Percentiles rank a stretch among this genome's conserved stretches.
Evolutionary conservation across 2,329 filamentous ascomycete species (phyloP).

Genomic region (Dactylonectria estremocensis): DNA sequence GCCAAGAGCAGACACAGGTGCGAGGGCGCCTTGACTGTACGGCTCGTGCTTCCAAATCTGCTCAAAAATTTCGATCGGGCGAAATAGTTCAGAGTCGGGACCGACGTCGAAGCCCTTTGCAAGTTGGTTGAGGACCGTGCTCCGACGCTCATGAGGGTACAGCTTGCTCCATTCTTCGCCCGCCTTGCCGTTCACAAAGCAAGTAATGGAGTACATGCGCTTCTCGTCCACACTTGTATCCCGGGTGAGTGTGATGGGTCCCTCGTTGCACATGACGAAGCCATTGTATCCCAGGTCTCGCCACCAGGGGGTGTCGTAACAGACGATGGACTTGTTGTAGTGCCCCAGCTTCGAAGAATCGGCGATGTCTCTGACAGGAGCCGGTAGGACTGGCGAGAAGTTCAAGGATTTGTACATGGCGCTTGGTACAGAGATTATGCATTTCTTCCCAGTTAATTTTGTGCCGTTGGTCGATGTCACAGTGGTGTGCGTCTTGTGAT

Average conservation of each 20-base stretch:
- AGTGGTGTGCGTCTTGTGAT: slow-evolving; percentile 29
- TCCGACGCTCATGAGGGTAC: slow-evolving; percentile 46
- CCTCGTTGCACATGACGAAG: slow-evolving; percentile 57
- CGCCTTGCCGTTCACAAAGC: slow-evolving; percentile 58
- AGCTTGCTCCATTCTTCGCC: slow-evolving; percentile 55
- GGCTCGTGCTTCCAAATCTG: slow-evolving; percentile 53
- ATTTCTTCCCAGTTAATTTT: slow-evolving; percentile 54
- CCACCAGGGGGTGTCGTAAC: slow-evolving; percentile 54
- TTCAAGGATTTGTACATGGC: slow-evolving; percentile 62
- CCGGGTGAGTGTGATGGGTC: slow-evolving; percentile 57
- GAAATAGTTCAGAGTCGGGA: slow-evolving; percentile 36
- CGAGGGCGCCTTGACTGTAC: slow-evolving; percentile 53
- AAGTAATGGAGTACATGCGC: slow-evolving; percentile 55
- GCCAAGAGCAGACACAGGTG: slow-evolving; percentile 52
- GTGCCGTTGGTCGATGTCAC: slow-evolving; percentile 44
- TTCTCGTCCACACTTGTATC: slow-evolving; percentile 57
- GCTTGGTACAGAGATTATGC: slow-evolving; percentile 65
- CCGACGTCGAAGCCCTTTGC: slow-evolving; percentile 47
- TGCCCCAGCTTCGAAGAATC: slow-evolving; percentile 57
- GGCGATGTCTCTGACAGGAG: slow-evolving; percentile 53
- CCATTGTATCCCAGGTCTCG: slow-evolving; percentile 54
- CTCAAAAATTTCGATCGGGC: slow-evolving; percentile 50
- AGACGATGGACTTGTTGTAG: slow-evolving; percentile 60
- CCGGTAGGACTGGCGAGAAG: slow-evolving; percentile 62
- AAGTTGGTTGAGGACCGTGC: slow-evolving; percentile 54